Evolutionary conservation across 2,329 filamentous ascomycete species (phyloP), one percentile per base, ranked within the genome.

Genomic region (Ceratocystis harringtonii): DNA sequence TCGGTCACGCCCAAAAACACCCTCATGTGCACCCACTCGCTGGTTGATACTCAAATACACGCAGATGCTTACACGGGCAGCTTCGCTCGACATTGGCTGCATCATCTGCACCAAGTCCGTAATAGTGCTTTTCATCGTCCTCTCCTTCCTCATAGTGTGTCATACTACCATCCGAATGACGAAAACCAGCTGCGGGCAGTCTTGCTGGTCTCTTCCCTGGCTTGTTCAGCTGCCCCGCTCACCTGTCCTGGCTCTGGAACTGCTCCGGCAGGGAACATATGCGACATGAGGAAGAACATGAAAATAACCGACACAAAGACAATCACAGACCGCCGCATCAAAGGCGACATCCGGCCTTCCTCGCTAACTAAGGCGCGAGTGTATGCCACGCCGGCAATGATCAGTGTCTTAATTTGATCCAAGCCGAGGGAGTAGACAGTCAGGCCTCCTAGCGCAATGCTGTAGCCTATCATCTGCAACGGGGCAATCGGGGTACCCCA

Each of bases 401-500:
- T 30, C 5, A 68, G 61, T 25, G 64, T 66, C 68, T 71, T 71
- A 62, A 71, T 66, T 63, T 69, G 68, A 15, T 63, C 64, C 70
- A 72, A 73, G 58, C 73, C 73, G 64, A 75, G 70, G n/a, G 79
- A 81, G 73, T 83, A 83, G 69, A 79, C 76, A 28, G 78, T 72
- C 61, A 82, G 74, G 41, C 80, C 79, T 65, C 74, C 70, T 19
- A 83, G 76, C 64, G 90, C 89, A 71, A 92, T 81, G 70, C 79
- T 78, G 79, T 95, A 95, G 70, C 90, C 90, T 73, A 92, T 79
- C 71, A 84, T 83, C 76, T 95, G 90, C 65, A 90, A 79, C 28
- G 76, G 73, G 22, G 85, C 81, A 72, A 94, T 86, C 41, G 83
- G 81, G 66, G 89, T 90, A 70, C 81, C 79, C 86, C 89, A 94